Evolutionary conservation across 768 basidiomycete species (phyloP).

Genomic region (Lactarius quietus): DNA sequence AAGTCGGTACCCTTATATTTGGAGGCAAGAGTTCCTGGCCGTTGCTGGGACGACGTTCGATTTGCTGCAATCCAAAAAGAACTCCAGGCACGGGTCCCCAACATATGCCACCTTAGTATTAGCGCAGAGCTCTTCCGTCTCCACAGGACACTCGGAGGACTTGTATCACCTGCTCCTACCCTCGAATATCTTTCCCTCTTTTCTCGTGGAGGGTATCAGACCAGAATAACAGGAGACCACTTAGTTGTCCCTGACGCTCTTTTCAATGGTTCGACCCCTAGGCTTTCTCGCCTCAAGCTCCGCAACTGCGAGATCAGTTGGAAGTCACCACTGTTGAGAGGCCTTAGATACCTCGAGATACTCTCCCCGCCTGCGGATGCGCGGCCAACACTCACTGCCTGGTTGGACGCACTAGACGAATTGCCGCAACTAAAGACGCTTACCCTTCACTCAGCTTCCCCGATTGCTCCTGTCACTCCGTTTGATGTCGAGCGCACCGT

Average conservation of each 20-base stretch:
- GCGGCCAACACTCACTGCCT: neutral
- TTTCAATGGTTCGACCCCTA: constrained; percentile 2
- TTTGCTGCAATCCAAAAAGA: neutral
- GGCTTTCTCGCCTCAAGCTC: constrained; percentile 1
- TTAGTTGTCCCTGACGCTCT: neutral
- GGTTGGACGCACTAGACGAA: constrained; percentile 8
- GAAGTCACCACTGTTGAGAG: neutral
- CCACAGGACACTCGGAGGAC: neutral
- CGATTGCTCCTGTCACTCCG: neutral
- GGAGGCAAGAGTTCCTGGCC: neutral
- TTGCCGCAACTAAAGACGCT: neutral
- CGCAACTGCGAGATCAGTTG: neutral
- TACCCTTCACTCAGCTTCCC: neutral
- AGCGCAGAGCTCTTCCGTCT: neutral
- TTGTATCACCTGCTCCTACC: neutral
- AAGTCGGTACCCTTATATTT: neutral
- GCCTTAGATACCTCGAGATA: constrained; percentile 2
- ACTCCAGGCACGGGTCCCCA: neutral
- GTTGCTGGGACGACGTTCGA: neutral
- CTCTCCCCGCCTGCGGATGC: neutral
- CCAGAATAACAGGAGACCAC: neutral
- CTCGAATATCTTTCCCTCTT: neutral
- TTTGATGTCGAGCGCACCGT: neutral
- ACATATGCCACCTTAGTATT: neutral
- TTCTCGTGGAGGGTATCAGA: neutral